Base-by-base conservation (phyloP, 1,284 basidiomycete species). In the Wallemia hederae region DNA sequence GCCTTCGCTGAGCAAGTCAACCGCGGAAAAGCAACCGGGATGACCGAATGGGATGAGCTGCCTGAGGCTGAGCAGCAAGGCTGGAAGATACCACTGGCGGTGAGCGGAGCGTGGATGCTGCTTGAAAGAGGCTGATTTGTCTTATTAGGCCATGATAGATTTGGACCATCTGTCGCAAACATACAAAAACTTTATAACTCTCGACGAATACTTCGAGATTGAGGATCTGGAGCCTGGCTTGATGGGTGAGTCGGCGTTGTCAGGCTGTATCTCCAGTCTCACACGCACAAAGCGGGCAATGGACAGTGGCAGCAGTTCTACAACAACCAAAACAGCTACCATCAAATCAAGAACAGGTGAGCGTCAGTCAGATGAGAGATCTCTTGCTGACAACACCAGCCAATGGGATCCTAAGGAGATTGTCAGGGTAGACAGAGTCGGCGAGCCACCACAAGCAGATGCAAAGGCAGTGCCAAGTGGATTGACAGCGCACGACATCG, bases 141-240 rank as follows among this genome's bases (percentile, higher is more conserved):
- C 3, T 17, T 7, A 9, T 14, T 5, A 49, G 39, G 39, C n/a
- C 22, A 64, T 64, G 63, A 55, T 64, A 26, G 63, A 64, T 27
- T 49, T 64, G 19, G 33, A 61, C 24, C 60, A 61, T 58, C 61
- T 64, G 15, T 60, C 62, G 24, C 28, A 60, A n/a, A 59, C 61
- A 2, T 62, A 64, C 59, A 34, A 28, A n/a, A 26, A 60, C 1
- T 58, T 64, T 49, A 58, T 64, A 17, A 62, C 62, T 1, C 57
- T 63, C 22, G 58, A 56, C 15, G 63, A 64, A 39, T 64, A 63
- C 59, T 57, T 64, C 7, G 57, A 57, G 25, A 26, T 63, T 3
- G 61, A 63, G 25, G 59, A 59, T 27, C 55, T 63, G 5, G 5
- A 5, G 11, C 15, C 56, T 26, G 56, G 25, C 25, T 5, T 58